Evolutionary conservation across 2,329 filamentous ascomycete genomes (phyloP), one percentile per base, ranked within the genome.

Genomic region (Penicillium digitatum): DNA sequence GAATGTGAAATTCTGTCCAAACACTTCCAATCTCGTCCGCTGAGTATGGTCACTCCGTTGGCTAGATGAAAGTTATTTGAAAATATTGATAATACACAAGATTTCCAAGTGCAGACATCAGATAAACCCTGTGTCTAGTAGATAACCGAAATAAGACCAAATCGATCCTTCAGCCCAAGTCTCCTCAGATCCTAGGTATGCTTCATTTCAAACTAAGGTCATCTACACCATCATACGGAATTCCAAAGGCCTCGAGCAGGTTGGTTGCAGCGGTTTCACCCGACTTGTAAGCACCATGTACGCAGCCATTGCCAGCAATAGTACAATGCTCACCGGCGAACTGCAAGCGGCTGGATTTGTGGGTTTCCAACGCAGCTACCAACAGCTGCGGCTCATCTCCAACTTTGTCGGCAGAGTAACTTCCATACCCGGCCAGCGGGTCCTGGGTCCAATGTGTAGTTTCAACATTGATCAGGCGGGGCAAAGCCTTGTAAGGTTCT

Each of bases 401-500:
- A n/a, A 72, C 72, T 56, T 77, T 77, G 57, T 77, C 75, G 20
- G 74, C 74, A n/a, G 72, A 73, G 58, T 77, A 77, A 34, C 66
- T 68, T 27, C 75, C 75, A 48, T 69, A 76, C n/a, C 75, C 75
- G 22, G 75, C 74, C 48, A 76, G 64, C 5, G 73, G 70, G 60
- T 77, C 75, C 56, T 73, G 72, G 2, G 74, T 76, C 75, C 75
- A 77, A 59, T 76, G 72, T 32, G 75, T 77, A 24, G 73, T 74
- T 63, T 77, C 74, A 55, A 77, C 66, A 61, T 69, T 69, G 46
- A 74, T 51, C 26, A 76, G 65, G 5, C 64, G 65, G 3, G 74
- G 74, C 20, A 77, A 67, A 38, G 74, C 73, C 55, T 75, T 76
- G 65, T 76, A 76, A 0, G 74, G 74, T 57, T 77, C 74, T 3